Base-by-base conservation (phyloP, 768 basidiomycete genomes). In the Calvatia gigantea region DNA sequence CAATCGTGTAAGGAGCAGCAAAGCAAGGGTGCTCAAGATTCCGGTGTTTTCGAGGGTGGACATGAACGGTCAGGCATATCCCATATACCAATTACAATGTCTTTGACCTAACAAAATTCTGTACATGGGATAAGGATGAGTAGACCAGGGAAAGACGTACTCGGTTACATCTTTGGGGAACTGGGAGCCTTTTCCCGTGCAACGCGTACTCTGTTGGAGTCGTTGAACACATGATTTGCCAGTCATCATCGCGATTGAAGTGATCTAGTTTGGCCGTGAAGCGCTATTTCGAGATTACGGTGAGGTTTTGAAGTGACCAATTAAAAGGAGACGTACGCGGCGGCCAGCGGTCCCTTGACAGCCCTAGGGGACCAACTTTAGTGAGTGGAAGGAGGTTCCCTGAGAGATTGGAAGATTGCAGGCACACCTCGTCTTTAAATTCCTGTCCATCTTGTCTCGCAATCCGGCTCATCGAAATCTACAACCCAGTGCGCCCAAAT, bases 401-500 rank as follows among this genome's bases (percentile, higher is more conserved):
- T 5, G 14, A n/a, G 12, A 9, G 5, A 52, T 11, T 25, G 39
- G 28, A 9, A 7, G 31, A 43, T 32, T 6, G 11, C 4, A 21
- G n/a, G n/a, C 39, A 5, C 3, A 52, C 51, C 41, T 52, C 27
- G 21, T 52, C 51, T 6, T 31, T 17, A 14, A 52, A 43, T 11
- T 42, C n/a, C 17, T 2, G 2, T 21, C 51, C 51, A 52, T 31
- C n/a, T 19, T 3, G 51, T 43, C 25, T 52, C 51, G 33, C 51
- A 52, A 19, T 52, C 51, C 6, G 51, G 51, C 15, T 52, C 51
- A 19, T 43, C 41, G 12, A 52, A 52, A 21, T 52, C 41, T 19
- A 52, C 19, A 12, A 52, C 51, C 51, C 51, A 52, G 11, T 52
- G 38, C 14, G 41, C 51, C 51, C 51, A 52, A 14, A 52, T 52